A percentile compares a stretch with the other conserved stretches of the same genome.
Conservation (phyloP, 1,284 basidiomycete species). For the Apiotrichum sp. region DNA sequence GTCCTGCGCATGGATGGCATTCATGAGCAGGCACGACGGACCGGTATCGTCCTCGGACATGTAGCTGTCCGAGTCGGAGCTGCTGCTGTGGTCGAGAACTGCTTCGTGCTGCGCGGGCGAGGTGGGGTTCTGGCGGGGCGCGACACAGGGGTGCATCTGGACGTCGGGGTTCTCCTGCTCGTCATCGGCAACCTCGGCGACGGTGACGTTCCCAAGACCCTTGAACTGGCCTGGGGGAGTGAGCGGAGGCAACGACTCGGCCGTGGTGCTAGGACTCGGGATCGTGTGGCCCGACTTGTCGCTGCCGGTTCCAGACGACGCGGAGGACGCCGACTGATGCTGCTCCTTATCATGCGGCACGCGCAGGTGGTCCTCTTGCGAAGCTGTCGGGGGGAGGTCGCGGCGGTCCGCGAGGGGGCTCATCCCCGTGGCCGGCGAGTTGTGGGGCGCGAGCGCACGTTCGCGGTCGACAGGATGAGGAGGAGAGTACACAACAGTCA, state of each 20-base stretch:
- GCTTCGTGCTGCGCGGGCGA: background rate
- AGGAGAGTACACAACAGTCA: constrained; percentile 37
- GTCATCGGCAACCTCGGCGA: constrained; percentile 9
- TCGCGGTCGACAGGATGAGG: constrained; percentile 29
- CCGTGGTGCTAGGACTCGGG: constrained; percentile 17
- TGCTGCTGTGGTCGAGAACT: constrained; percentile 2
- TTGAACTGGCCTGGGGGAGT: constrained; percentile 5
- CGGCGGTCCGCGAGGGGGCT: background rate
- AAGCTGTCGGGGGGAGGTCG: background rate
- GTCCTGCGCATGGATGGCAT: constrained; percentile 42
- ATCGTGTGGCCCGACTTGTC: background rate
- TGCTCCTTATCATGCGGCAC: constrained; percentile 14
- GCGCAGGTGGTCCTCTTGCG: background rate
- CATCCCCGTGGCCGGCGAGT: constrained; percentile 4
- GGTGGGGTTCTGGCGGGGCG: constrained; percentile 24
- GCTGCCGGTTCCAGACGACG: constrained; percentile 26
- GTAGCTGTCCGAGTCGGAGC: constrained; percentile 10
- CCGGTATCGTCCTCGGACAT: constrained; percentile 23
- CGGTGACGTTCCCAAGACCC: background rate
- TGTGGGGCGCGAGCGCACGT: background rate
- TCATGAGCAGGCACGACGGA: constrained; percentile 41
- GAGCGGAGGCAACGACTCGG: constrained; percentile 10
- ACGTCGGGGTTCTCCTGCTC: constrained; percentile 24
- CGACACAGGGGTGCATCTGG: constrained; percentile 41
- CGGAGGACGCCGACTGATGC: constrained; percentile 19